Evolutionary conservation across 345 rosid species (phyloP), one percentile per base, ranked within the genome.

Genomic region (Trapa incisa): DNA sequence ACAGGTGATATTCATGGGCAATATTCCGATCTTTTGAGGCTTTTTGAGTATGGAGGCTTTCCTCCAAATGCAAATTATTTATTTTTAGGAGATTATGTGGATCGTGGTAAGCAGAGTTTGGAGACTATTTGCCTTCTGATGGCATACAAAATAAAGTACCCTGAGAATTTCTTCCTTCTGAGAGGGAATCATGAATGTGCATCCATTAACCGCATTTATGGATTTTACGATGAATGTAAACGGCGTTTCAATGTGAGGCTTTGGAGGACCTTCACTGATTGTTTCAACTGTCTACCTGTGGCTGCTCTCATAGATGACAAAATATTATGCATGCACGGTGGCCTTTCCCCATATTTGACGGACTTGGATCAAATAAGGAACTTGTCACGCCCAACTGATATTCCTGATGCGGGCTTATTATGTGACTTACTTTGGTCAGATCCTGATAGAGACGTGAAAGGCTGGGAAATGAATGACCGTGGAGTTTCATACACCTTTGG

Each of bases 301-400:
- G 86, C 93, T 0, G 96, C 93, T 57, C 88, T 89, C 32, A 71
- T 89, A 43, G 96, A 89, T 67, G 96, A 89, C 74, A 89, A 89
- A 52, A 89, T 89, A 75, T 68, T 89, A 86, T 89, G 96, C 75
- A 89, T 89, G 96, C 96, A 89, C 45, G 93, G 96, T 67, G 96
- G 96, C 50, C 93, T 89, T 65, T 89, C 96, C 12, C 96, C 96
- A 14, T 93, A 89, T 50, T 63, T 63, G 45, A 37, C 14, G 2
- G 43, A 63, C 43, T 63, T 63, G 45, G 65, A 37, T 41, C 65
- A 63, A 63, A 63, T 63, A 3, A 60, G 64, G 64, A 32, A 60
- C 64, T 37, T 32, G 38, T 37, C 36, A 15, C 64, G 64, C 11
- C 64, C 64, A 60, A 60, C 37, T 32, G 64, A 60, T 60, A 39